phyloP scores from a whole-genome alignment of 768 basidiomycete genomes.

The Daedaleopsis sinensis region DNA sequence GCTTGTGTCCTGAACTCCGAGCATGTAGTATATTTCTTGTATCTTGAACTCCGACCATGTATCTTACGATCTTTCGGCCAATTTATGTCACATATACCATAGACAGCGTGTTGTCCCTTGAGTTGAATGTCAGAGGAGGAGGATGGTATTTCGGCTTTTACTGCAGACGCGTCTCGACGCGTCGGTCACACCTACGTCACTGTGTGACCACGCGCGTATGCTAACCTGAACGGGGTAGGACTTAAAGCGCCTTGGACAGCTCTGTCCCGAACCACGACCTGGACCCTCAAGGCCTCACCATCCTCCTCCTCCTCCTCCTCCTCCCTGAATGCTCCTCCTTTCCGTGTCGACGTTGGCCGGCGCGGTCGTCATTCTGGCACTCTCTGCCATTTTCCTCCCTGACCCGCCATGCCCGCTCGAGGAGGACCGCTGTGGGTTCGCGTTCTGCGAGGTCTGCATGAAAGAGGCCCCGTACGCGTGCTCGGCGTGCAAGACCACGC shows the following conservation, averaged over 20 bases:
- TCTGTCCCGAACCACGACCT: constrained; percentile 21
- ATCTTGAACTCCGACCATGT: not conserved
- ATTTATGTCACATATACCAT: too few species aligned
- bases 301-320: too few species aligned
- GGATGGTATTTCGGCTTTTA: too few species aligned
- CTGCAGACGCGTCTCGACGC: constrained; percentile 5
- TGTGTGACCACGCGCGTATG: constrained; percentile 11
- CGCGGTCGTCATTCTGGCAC: constrained; percentile 19
- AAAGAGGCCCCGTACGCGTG: constrained; percentile 19
- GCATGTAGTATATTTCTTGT: not conserved
- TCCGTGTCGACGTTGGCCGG: constrained; percentile 20
- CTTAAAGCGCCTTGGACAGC: not conserved
- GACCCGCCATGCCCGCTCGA: constrained; percentile 19
- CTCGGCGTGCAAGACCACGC: constrained; percentile 23
- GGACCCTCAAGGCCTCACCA: not conserved
- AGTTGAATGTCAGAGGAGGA: too few species aligned
- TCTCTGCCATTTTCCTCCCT: constrained; percentile 15
- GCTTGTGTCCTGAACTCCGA: not conserved
- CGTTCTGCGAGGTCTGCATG: constrained; percentile 21
- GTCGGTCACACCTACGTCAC: constrained; percentile 7
- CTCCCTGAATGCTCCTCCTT: constrained; percentile 19
- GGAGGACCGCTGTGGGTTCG: constrained; percentile 18
- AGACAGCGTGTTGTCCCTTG: too few species aligned
- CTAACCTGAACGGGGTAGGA: not conserved
- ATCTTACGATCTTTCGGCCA: too few species aligned